Evolutionary conservation across 2,329 filamentous ascomycete genomes (phyloP), one percentile per base, ranked within the genome.

Genomic region (Scorias spongiosa): DNA sequence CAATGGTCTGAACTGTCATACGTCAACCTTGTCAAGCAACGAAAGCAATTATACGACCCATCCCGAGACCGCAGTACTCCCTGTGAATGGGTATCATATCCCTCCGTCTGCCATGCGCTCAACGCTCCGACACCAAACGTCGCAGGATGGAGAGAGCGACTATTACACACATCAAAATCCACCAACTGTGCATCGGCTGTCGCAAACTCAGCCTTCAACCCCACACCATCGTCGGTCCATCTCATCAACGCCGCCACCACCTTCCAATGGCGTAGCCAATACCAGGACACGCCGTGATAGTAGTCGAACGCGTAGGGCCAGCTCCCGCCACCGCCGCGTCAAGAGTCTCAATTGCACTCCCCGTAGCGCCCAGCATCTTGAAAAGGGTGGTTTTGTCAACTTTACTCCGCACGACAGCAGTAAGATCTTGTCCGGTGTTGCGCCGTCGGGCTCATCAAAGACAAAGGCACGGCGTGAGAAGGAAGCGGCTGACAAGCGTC

Each of bases 401-500:
- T 94, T 84, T 64, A 95, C 88, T 1, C 80, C 86, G 1, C 70
- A 73, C 41, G 88, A 98, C 61, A 80, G 79, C 54, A 68, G 74
- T 11, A 76, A 82, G 57, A 80, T 98, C 38, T 76, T 98, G 63
- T 85, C 77, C 7, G 89, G 88, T 5, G 91, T 98, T 10, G 91
- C 91, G 39, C 89, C 89, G 1, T 88, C 81, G 51, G 91, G 91
- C 9, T 87, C 80, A 53, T 84, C 78, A 52, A 96, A 96, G 74
- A 96, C 91, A 8, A 95, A 95, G 61, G 86, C 86, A n/a, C 69
- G 87, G 44, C 69, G 91, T 42, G 89, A 96, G 63, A 83, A 85
- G 61, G 89, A 95, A 66, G 85, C 85, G 1, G 70, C 75, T 43
- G 89, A 95, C 57, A 80, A 81, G 63, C 70, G 84, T 54, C 66